These are phyloP conservation scores for Rhizopus stolonifer DNA, from an alignment of 371 early-diverging fungal genomes.

Conservation along the genomic window DNA sequence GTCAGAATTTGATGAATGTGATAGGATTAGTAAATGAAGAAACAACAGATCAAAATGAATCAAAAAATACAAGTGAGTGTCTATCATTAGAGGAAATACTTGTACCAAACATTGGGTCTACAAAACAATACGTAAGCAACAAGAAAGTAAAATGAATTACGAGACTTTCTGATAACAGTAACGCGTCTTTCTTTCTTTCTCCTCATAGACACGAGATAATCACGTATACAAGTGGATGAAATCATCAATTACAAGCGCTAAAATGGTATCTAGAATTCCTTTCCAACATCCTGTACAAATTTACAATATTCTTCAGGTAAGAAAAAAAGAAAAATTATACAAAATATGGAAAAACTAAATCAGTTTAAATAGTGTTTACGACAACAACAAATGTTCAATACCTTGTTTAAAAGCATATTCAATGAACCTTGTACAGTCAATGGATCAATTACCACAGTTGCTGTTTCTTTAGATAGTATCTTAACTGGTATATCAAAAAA, in stretches of 20 bases:
- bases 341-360: not conserved
- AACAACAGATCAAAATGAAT: not conserved
- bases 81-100: constrained; percentile 34
- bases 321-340: not conserved
- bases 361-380: constrained; percentile 47
- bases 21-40: constrained; percentile 24
- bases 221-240: constrained; percentile 38
- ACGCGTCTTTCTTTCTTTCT: no score
- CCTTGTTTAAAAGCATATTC: constrained; percentile 53
- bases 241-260: constrained; percentile 27
- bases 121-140: not conserved
- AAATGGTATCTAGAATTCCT: constrained; percentile 49
- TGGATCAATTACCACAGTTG: not conserved
- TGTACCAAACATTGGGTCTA: constrained; percentile 9
- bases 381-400: constrained; percentile 60
- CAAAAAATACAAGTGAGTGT: not conserved
- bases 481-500: constrained; percentile 27
- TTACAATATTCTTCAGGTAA: constrained; percentile 50
- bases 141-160: no score
- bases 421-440: constrained; percentile 20
- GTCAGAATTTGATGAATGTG: constrained; percentile 32
- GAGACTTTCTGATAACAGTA: no score
- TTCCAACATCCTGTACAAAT: constrained; percentile 58
- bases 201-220: constrained; percentile 17
- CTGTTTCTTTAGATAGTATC: constrained; percentile 34